Percentiles rank a stretch among this genome's conserved stretches.
Conservation (phyloP, 2,329 filamentous ascomycete species). For the Pseudovirgaria hyperparasitica region DNA sequence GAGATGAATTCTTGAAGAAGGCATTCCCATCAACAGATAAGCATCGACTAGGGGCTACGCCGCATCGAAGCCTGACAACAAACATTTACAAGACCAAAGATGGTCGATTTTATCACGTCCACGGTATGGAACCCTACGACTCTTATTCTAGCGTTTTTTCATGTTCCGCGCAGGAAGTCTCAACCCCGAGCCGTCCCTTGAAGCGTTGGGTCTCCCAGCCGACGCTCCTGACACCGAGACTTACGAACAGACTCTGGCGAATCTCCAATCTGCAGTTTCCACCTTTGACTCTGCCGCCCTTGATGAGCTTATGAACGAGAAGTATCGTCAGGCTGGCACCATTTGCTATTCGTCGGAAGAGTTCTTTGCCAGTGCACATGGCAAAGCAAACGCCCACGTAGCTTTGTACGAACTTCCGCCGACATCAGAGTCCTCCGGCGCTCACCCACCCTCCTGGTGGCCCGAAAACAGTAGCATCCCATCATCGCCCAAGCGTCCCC, state of each 20-base stretch:
- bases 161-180: conserved; percentile 15
- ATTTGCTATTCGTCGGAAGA: conserved; percentile 26
- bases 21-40: conserved; percentile 14
- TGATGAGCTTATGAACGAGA: conserved; percentile 23
- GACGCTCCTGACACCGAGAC: conserved; percentile 13
- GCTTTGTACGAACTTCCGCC: conserved; percentile 30
- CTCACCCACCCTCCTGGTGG: conserved; percentile 31
- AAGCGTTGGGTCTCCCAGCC: conserved; percentile 19
- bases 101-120: conserved; percentile 33
- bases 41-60: conserved; percentile 7
- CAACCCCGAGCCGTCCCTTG: conserved; percentile 32
- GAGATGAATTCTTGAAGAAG: too few relatives aligned
- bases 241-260: conserved; percentile 18
- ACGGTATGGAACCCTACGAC: too few relatives aligned
- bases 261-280: conserved; percentile 22
- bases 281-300: conserved; percentile 20
- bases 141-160: neutral
- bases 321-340: conserved; percentile 28
- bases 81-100: conserved; percentile 38
- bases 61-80: conserved; percentile 23
- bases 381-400: conserved; percentile 28
- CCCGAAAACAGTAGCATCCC: conserved; percentile 13
- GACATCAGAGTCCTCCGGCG: too few relatives aligned
- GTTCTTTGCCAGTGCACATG: conserved; percentile 26
- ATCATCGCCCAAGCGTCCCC: conserved; percentile 25